phyloP scores from a whole-genome alignment of 176 grass and related monocot genomes.

The Oryza meyeriana region DNA sequence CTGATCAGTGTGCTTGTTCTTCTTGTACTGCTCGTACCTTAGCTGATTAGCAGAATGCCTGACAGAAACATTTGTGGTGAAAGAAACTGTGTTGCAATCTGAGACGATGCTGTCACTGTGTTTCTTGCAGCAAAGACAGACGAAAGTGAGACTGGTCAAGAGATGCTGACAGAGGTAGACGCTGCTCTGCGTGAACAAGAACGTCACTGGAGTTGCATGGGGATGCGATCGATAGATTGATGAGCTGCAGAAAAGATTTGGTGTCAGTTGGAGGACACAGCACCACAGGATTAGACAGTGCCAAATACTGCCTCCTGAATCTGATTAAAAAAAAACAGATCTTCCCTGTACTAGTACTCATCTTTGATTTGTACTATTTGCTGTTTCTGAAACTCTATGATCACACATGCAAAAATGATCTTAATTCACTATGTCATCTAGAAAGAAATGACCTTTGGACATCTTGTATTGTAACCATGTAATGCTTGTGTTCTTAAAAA shows the following conservation, averaged over 20 bases:
- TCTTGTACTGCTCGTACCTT: not conserved
- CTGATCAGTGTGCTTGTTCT: not conserved
- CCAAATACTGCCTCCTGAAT: not conserved
- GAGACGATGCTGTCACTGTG: not conserved
- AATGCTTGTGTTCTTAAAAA: too few relatives aligned
- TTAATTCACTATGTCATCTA: not conserved
- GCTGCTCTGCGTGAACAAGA: not conserved
- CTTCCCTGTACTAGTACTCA: not conserved
- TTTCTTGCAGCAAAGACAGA: not conserved
- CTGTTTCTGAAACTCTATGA: not conserved
- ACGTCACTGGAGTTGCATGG: not conserved
- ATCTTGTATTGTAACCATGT: too few relatives aligned
- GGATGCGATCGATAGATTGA: not conserved
- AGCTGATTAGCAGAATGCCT: not conserved
- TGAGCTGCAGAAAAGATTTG: not conserved
- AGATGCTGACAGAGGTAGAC: not conserved
- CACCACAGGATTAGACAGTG: not conserved
- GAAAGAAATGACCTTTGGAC: too few relatives aligned
- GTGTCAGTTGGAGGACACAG: not conserved
- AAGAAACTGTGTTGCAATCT: not conserved
- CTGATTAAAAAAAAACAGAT: not conserved
- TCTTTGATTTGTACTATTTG: not conserved
- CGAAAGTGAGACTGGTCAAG: not conserved
- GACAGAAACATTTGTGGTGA: not conserved
- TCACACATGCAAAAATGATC: not conserved